Conservation (phyloP, 768 basidiomycete genomes). For the Hysterangium stoloniferum region DNA sequence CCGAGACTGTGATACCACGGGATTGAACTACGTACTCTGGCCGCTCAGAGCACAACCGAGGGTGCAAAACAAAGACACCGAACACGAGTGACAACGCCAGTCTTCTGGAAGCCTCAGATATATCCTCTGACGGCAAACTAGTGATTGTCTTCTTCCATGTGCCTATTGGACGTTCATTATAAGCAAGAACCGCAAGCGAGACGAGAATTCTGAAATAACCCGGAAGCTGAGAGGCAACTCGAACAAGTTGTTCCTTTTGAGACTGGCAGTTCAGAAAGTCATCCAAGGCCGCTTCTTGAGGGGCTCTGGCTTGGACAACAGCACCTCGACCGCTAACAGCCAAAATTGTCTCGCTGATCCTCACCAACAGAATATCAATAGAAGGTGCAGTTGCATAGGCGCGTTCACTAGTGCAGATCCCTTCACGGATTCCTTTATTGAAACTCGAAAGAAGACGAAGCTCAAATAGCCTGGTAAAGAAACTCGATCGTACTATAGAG, state of each 20-base stretch:
- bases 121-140: conserved; percentile 38
- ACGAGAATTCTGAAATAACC: too few relatives aligned
- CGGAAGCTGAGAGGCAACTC: conserved; percentile 63
- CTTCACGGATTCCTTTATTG: conserved; percentile 33
- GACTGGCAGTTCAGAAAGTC: not conserved
- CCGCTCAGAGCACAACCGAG: too few relatives aligned
- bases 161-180: conserved; percentile 31
- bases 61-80: conserved; percentile 42
- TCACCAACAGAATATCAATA: conserved; percentile 54
- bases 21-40: too few relatives aligned
- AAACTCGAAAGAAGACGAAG: conserved; percentile 42
- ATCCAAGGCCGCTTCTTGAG: not conserved
- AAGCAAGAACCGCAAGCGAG: too few relatives aligned
- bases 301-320: not conserved
- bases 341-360: conserved; percentile 34
- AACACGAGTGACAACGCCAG: conserved; percentile 50
- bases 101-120: conserved; percentile 55
- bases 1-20: too few relatives aligned
- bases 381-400: conserved; percentile 38
- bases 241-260: conserved; percentile 42
- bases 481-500: conserved; percentile 9
- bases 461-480: conserved; percentile 38
- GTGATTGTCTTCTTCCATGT: conserved; percentile 42
- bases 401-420: conserved; percentile 18
- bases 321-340: conserved; percentile 23